phyloP scores from a whole-genome alignment of 352 stramenopile genomes.

The Globisporangium barbulae region DNA sequence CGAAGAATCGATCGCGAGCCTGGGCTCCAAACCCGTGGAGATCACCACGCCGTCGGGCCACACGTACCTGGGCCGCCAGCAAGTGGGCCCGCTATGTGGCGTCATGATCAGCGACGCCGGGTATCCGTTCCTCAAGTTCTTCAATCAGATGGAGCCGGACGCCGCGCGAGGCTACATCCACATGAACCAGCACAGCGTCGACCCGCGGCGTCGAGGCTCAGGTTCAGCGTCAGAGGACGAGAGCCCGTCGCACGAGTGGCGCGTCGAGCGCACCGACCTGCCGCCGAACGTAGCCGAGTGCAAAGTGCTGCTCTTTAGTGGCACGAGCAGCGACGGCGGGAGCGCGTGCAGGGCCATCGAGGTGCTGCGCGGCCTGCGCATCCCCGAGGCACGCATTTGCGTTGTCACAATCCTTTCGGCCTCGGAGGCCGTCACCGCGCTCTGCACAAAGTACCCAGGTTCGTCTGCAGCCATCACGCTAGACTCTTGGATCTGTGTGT shows the following conservation, averaged over 20 bases:
- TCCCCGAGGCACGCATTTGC: slow-evolving; percentile 31
- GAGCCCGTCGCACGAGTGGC: slow-evolving; percentile 8
- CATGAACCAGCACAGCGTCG: slow-evolving; percentile 8
- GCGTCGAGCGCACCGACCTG: slow-evolving; percentile 31
- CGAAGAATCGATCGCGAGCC: slow-evolving; percentile 42
- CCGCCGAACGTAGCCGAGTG: slow-evolving; percentile 29
- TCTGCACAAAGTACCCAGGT: slow-evolving; percentile 41
- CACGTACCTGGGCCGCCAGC: slow-evolving; percentile 26
- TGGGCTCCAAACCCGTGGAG: slow-evolving; percentile 30
- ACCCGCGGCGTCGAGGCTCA: not conserved
- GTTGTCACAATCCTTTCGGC: slow-evolving; percentile 37
- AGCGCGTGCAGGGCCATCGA: slow-evolving; percentile 35
- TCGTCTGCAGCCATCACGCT: not conserved
- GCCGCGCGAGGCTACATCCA: slow-evolving; percentile 33
- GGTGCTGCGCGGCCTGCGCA: slow-evolving; percentile 19
- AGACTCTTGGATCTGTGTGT: not conserved
- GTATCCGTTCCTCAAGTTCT: slow-evolving; percentile 42
- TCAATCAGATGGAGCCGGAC: slow-evolving; percentile 47
- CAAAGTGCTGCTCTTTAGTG: slow-evolving; percentile 38
- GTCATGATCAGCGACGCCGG: slow-evolving; percentile 39
- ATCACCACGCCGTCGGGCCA: slow-evolving; percentile 32
- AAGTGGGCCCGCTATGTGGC: slow-evolving; percentile 28
- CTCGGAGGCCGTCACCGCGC: slow-evolving; percentile 23
- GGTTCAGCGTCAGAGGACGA: too few species aligned
- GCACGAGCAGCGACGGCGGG: slow-evolving; percentile 24